Conservation (phyloP, 2,329 filamentous ascomycete species). For the Mycosphaerella sp. region DNA sequence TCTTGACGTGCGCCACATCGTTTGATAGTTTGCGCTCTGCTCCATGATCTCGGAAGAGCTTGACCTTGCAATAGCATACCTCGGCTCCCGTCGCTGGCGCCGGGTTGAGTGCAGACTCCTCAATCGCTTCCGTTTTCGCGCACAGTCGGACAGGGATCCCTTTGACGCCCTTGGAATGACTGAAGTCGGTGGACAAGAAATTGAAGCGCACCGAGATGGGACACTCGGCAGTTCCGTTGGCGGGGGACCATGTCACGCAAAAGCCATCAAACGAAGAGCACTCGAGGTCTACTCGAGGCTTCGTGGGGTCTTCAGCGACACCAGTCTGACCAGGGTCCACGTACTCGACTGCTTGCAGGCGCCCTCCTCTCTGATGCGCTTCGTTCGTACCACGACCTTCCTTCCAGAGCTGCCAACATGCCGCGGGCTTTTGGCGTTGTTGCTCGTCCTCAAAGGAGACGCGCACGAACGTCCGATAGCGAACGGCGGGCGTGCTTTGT, state of each 20-base stretch:
- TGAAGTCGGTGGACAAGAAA: slow-evolving; percentile 97
- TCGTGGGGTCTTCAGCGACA: slow-evolving; percentile 45
- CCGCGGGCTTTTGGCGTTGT: slow-evolving; percentile 72
- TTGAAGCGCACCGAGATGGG: slow-evolving; percentile 92
- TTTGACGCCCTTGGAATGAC: slow-evolving; percentile 97
- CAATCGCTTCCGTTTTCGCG: slow-evolving; percentile 74
- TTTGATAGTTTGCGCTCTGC: slow-evolving; percentile 93
- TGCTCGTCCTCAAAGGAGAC: slow-evolving; percentile 96
- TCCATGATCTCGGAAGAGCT: slow-evolving; percentile 92
- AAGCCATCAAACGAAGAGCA: slow-evolving; percentile 86
- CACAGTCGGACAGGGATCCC: slow-evolving; percentile 91
- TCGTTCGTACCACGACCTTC: slow-evolving; percentile 94
- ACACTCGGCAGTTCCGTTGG: slow-evolving; percentile 69
- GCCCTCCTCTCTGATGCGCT: slow-evolving; percentile 86
- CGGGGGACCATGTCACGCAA: slow-evolving; percentile 69
- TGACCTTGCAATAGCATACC: slow-evolving; percentile 92
- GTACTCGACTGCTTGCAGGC: slow-evolving; percentile 89
- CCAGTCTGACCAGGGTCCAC: slow-evolving; percentile 59
- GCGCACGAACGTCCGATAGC: slow-evolving; percentile 86
- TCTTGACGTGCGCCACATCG: slow-evolving; percentile 89
- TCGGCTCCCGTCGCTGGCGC: slow-evolving; percentile 47
- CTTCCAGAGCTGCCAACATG: slow-evolving; percentile 91
- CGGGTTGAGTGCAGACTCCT: slow-evolving; percentile 21
- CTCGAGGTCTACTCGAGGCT: slow-evolving; percentile 46
- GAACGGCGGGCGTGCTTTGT: slow-evolving; percentile 53